These are phyloP conservation scores for Vaccinium vitisidaea DNA, from an alignment of 148 eudicot species.

Conservation along the genomic window DNA sequence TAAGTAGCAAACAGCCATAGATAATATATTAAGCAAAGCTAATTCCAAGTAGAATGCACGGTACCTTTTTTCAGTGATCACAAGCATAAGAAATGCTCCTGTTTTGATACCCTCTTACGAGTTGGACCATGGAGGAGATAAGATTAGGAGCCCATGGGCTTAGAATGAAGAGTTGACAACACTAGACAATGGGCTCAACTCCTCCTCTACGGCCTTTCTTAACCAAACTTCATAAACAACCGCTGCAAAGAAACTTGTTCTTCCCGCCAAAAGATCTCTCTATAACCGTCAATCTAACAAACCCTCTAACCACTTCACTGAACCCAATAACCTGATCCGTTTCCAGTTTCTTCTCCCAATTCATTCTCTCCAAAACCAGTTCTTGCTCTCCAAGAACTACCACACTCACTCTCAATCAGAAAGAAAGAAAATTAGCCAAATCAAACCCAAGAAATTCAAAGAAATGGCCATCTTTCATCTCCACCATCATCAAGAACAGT, in stretches of 20 bases:
- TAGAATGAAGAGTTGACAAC: not conserved
- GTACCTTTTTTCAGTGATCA: not conserved
- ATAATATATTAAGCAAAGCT: not conserved
- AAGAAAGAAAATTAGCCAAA: not conserved
- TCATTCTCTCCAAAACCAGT: not conserved
- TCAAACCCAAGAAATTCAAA: not conserved
- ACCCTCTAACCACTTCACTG: not conserved
- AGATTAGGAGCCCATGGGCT: not conserved
- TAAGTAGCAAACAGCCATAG: not conserved
- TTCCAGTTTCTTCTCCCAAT: not conserved
- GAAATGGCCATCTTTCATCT: slow-evolving; percentile 3
- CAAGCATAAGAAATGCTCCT: not conserved
- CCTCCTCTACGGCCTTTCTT: not conserved
- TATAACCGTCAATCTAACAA: not conserved
- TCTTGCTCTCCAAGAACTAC: slow-evolving; percentile 11
- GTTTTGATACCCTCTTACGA: not conserved
- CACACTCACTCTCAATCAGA: not conserved
- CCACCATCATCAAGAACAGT: not conserved
- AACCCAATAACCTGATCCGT: not conserved
- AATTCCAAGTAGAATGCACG: not conserved
- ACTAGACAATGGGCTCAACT: not conserved
- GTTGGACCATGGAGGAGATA: not conserved
- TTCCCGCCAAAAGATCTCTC: slow-evolving; percentile 13
- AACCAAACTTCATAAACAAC: not conserved
- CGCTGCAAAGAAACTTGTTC: not conserved